Evolutionary conservation across 495 filamentous ascomycete species (phyloP), one percentile per base, ranked within the genome.

Genomic region (Penicillium flavigenum): DNA sequence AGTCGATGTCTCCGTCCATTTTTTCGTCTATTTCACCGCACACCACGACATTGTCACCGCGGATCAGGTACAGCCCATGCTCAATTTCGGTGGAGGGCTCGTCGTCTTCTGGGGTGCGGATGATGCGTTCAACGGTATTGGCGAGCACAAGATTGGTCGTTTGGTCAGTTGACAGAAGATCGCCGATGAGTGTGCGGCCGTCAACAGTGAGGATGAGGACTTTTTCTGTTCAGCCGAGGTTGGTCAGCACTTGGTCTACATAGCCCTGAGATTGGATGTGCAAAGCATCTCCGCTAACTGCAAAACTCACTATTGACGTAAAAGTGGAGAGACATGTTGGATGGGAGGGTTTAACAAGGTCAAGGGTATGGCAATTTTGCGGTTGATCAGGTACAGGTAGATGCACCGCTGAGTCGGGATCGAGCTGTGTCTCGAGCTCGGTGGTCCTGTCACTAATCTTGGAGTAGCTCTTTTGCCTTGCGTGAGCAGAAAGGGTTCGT

Each of bases 21-120:
- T 88, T 81, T 69, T 96, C 93, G 72, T 98, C 90, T 16, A 98
- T 85, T 45, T 94, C 79, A 6, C 94, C 94, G 42, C 91, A 90
- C 16, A 94, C 73, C n/a, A 88, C 91, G 49, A 98, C 94, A 69
- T 92, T 96, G 63, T 98, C 95, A 17, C 94, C 94, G 58, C 95
- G 85, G 51, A 98, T 88, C 44, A 98, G 73, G 66, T 98, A 98
- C 14, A 98, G 75, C 0, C 94, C 94, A 66, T 96, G 86, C 26
- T 86, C 83, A 29, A 92, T 86, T 69, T 96, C 85, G 34, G 85
- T 82, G 56, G 90, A 95, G 0, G 86, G 83, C 59, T 96, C 91
- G 39, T 82, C 80, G 63, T 96, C 91, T 56, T 97, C 92, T 43
- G 82, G 79, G 1, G 86, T 86, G 56, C 88, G 85, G 60, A 98